Evolutionary conservation across 2,329 filamentous ascomycete species (phyloP), one percentile per base, ranked within the genome.

Genomic region (Escovopsis weberi): DNA sequence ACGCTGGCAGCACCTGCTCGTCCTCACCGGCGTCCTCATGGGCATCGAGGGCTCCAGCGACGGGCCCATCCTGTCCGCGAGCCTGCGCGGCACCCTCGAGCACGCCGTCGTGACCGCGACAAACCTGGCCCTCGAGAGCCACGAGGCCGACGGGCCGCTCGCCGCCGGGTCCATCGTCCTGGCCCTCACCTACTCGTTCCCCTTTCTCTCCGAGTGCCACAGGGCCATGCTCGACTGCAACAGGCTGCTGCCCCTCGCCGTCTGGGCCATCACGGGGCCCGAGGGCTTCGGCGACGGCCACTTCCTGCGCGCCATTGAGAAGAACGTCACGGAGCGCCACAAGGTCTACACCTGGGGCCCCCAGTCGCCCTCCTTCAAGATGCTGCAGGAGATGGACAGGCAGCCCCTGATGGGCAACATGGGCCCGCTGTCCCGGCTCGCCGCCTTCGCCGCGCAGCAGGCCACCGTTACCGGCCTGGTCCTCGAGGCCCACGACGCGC

Each of bases 1-100:
- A 26, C 68, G 85, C 54, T 94, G 86, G 86, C 80, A 86, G 59
- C 87, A 94, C 59, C 62, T 87, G 28, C 67, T 94, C n/a, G 72
- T 88, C 5, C 72, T 94, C 8, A 79, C 80, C 0, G 88, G 86
- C 3, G 66, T 94, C 19, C 62, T 94, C 45, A 72, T 89, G 55
- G 86, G 85, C 8, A 80, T 88, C 55, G 81, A 83, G 50, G 67
- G 72, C 12, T 15, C 15, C 15, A 69, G 75, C 46, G 72, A 79
- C 35, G 64, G 77, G 38, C 70, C 73, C 45, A 74, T 75, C n/a
- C 60, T 87, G n/a, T 75, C 80, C 5, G 62, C 67, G 30, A 61
- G 69, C 40, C 68, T 89, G 57, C 71, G 80, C 38, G 72, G 66
- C 32, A 85, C 75, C 36, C 66, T 94, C 0, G 82, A 89, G 55